These are phyloP conservation scores for Coemansia sp. DNA, from an alignment of 192 early-diverging fungal species.

Conservation along the genomic window DNA sequence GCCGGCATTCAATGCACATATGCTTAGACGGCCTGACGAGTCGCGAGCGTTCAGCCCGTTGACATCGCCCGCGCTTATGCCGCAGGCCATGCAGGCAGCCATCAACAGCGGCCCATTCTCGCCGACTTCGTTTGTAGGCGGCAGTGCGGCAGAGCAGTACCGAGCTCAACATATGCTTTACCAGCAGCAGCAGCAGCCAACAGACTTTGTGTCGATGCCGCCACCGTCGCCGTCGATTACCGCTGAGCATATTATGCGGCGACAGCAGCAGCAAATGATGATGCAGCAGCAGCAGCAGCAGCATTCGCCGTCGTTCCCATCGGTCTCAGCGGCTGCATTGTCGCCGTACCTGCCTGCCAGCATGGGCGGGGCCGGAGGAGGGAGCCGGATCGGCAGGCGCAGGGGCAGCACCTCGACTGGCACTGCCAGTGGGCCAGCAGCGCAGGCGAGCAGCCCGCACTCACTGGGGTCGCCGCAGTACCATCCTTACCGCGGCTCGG, in stretches of 20 bases:
- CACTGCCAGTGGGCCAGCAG: background rate
- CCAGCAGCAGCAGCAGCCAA: slow-evolving; percentile 2
- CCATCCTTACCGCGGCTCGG: slow-evolving; percentile 21
- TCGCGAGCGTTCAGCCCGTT: slow-evolving; percentile 33
- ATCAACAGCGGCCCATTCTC: slow-evolving; percentile 3
- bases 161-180: background rate
- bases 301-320: slow-evolving; percentile 28
- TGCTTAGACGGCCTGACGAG: slow-evolving; percentile 2
- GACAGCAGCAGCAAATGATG: slow-evolving; percentile 23
- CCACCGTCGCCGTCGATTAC: slow-evolving; percentile 49
- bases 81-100: slow-evolving; percentile 12
- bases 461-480: slow-evolving; percentile 21
- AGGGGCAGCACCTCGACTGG: slow-evolving; percentile 5
- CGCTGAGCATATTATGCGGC: slow-evolving; percentile 44
- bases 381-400: slow-evolving; percentile 11
- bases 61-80: slow-evolving; percentile 42
- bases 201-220: slow-evolving; percentile 23
- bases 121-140: background rate
- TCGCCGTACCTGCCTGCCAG: background rate
- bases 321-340: background rate
- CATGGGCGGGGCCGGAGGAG: background rate
- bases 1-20: slow-evolving; percentile 9
- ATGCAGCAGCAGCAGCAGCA: slow-evolving; percentile 4
- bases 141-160: background rate
- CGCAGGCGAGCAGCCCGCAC: background rate